phyloP scores from a whole-genome alignment of 495 filamentous ascomycete species.

The Aspergillus heteromorphus region DNA sequence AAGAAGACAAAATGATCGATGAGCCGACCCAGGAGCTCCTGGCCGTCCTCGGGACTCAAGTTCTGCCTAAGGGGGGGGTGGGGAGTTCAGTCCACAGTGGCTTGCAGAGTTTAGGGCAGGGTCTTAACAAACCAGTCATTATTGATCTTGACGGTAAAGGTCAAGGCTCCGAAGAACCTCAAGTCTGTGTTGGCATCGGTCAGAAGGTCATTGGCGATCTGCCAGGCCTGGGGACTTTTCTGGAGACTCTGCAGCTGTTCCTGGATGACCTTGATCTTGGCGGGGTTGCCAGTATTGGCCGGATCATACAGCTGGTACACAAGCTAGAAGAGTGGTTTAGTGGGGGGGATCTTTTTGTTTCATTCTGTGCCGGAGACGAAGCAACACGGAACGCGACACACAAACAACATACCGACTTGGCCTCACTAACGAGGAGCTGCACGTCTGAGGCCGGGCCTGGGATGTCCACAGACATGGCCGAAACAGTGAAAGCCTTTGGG shows the following conservation, averaged over 20 bases:
- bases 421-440: slow-evolving; percentile 24
- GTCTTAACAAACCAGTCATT: slow-evolving; percentile 57
- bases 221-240: slow-evolving; percentile 74
- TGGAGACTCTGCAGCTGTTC: slow-evolving; percentile 73
- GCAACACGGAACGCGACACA: not conserved
- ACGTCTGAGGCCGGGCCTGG: slow-evolving; percentile 17
- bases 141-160: slow-evolving; percentile 89
- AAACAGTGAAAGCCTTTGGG: slow-evolving; percentile 10
- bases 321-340: slow-evolving; percentile 19
- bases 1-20: slow-evolving; percentile 61
- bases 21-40: slow-evolving; percentile 62
- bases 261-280: slow-evolving; percentile 62
- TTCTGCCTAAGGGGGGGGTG: slow-evolving; percentile 43
- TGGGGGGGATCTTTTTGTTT: not conserved
- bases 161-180: slow-evolving; percentile 90
- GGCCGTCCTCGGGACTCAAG: slow-evolving; percentile 54
- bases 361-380: not conserved
- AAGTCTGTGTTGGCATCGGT: slow-evolving; percentile 60
- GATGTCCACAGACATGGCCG: slow-evolving; percentile 22
- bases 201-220: slow-evolving; percentile 71
- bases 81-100: too few relatives aligned
- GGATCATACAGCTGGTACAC: slow-evolving; percentile 64
- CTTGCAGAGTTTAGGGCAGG: not conserved
- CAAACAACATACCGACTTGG: slow-evolving; percentile 18
- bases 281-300: slow-evolving; percentile 42